Conservation (phyloP, 1,284 basidiomycete genomes). For the Cystobasidium slooffiae region DNA sequence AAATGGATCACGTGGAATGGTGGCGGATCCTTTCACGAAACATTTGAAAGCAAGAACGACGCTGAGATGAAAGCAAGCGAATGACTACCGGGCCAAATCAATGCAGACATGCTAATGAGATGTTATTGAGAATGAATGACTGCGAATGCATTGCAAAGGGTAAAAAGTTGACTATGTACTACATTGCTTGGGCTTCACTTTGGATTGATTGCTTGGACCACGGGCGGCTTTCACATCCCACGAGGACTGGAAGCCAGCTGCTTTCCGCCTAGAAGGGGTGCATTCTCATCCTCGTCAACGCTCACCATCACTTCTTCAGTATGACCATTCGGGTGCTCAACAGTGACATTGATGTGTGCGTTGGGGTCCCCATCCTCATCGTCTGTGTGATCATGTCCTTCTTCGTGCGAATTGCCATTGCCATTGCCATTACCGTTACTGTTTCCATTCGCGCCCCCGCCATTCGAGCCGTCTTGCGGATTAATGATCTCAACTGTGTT, state of each 20-base stretch:
- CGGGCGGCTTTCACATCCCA: neutral
- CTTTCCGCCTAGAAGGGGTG: constrained; percentile 39
- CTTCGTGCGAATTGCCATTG: neutral
- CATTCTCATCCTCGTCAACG: constrained; percentile 26
- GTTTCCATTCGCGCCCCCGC: neutral
- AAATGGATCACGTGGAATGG: no score
- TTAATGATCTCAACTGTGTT: constrained; percentile 21
- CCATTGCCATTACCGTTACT: neutral
- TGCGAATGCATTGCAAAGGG: no score
- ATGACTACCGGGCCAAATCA: no score
- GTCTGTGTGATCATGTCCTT: no score
- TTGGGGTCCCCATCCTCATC: neutral
- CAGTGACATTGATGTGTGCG: constrained; percentile 2
- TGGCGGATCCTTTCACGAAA: no score
- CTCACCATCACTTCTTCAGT: constrained; percentile 7
- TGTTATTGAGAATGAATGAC: no score
- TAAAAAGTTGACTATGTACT: no score
- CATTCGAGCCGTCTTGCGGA: neutral
- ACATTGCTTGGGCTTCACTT: no score
- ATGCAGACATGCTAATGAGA: no score
- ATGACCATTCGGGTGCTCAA: neutral
- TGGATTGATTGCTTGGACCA: neutral
- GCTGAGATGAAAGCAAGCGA: no score
- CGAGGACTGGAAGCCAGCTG: constrained; percentile 31
- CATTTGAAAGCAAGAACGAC: no score